A percentile compares a stretch with the other conserved stretches of the same genome.
phyloP scores from a whole-genome alignment of 2,329 filamentous ascomycete species.

The Pezicula rhizophila region DNA sequence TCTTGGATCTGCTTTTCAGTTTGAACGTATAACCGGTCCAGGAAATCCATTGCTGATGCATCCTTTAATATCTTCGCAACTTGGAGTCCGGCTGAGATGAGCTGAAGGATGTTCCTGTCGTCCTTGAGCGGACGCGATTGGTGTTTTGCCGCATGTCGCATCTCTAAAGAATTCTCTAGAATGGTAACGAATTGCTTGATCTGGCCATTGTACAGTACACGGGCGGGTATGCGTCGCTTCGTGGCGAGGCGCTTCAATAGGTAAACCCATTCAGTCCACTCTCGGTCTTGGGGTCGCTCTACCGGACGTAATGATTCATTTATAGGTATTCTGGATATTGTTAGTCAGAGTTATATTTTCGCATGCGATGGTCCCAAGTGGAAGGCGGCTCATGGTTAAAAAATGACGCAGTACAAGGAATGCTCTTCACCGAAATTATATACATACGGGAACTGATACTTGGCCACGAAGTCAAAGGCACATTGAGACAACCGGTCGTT shows the following conservation, averaged over 20 bases:
- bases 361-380: too few relatives aligned
- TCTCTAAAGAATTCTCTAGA: conserved; percentile 81
- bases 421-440: conserved; percentile 26
- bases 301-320: conserved; percentile 66
- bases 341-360: background rate
- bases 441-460: conserved; percentile 70
- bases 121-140: conserved; percentile 80
- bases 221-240: conserved; percentile 76
- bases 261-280: conserved; percentile 92
- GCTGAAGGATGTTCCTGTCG: conserved; percentile 80
- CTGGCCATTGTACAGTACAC: conserved; percentile 81
- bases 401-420: conserved; percentile 42
- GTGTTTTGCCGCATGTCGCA: conserved; percentile 79
- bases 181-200: conserved; percentile 90
- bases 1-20: conserved; percentile 76
- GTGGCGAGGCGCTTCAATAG: conserved; percentile 79
- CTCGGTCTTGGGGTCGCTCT: conserved; percentile 67
- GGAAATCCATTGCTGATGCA: conserved; percentile 73
- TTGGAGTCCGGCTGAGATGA: conserved; percentile 81
- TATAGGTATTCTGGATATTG: conserved; percentile 29
- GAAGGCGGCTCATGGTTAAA: background rate
- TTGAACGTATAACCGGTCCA: conserved; percentile 75
- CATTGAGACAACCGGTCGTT: conserved; percentile 82
- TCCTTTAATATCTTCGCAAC: conserved; percentile 85
- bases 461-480: conserved; percentile 84